A percentile compares a stretch with the other conserved stretches of the same genome.
Conservation (phyloP, 805 yeast genomes). For the Yamadazyma sp. region DNA sequence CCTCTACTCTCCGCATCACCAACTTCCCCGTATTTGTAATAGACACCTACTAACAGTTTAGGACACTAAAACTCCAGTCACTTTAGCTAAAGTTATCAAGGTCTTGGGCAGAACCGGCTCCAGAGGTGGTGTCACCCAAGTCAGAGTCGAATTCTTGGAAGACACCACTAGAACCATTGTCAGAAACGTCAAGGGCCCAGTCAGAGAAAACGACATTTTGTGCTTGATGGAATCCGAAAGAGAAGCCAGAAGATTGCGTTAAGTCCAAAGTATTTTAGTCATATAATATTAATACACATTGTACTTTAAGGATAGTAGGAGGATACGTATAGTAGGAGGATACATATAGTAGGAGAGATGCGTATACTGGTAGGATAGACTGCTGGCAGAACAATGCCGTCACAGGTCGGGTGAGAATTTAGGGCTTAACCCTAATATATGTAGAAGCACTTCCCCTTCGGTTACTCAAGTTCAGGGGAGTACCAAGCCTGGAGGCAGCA, state of each 20-base stretch:
- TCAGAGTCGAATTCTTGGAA: slow-evolving; percentile 49
- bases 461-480: too few relatives aligned
- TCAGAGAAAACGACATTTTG: slow-evolving; percentile 80
- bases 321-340: too few relatives aligned
- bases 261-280: slow-evolving; percentile 23
- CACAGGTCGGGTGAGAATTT: slow-evolving; percentile 5
- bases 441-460: too few relatives aligned
- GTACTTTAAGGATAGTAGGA: too few relatives aligned
- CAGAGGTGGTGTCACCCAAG: slow-evolving; percentile 86
- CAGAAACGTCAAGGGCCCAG: slow-evolving; percentile 53
- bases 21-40: too few relatives aligned
- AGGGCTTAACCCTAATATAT: slow-evolving; percentile 7
- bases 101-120: slow-evolving; percentile 99
- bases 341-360: too few relatives aligned
- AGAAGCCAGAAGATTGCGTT: slow-evolving; percentile 96
- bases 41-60: slow-evolving; percentile 20
- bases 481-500: too few relatives aligned
- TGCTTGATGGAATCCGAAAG: slow-evolving; percentile 99
- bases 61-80: slow-evolving; percentile 77
- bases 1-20: too few relatives aligned
- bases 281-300: slow-evolving; percentile 11
- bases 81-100: slow-evolving; percentile 99
- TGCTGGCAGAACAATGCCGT: too few relatives aligned
- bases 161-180: slow-evolving; percentile 49
- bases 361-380: not conserved